These are phyloP conservation scores for Musa itinerans DNA, from an alignment of 176 grass and related monocot genomes.

Conservation along the genomic window DNA sequence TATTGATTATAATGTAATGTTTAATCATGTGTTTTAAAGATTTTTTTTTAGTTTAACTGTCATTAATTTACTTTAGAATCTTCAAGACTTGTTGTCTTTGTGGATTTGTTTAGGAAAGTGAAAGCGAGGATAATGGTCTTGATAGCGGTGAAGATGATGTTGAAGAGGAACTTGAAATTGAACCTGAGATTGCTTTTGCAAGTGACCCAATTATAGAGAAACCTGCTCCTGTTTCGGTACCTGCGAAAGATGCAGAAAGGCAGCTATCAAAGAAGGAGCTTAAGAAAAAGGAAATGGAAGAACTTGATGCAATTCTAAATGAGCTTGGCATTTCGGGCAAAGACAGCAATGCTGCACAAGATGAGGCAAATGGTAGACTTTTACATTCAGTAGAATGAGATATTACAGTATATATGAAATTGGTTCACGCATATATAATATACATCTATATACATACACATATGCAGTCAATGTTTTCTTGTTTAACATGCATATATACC, in stretches of 20 bases:
- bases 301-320: no score
- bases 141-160: slow-evolving; percentile 3
- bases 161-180: slow-evolving; percentile 4
- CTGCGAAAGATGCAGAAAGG: background rate
- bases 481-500: background rate
- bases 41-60: background rate
- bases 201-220: background rate
- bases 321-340: no score
- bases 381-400: no score
- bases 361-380: no score
- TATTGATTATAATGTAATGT: background rate
- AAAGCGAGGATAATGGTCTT: slow-evolving; percentile 1
- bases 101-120: background rate
- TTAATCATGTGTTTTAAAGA: background rate
- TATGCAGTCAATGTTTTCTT: no score
- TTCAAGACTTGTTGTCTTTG: background rate
- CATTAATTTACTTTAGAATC: background rate
- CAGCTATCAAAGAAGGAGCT: no score
- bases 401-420: no score
- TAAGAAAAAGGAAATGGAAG: no score
- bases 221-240: background rate
- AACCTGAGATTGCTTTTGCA: background rate
- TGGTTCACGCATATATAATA: no score
- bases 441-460: no score
- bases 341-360: no score